phyloP scores from a whole-genome alignment of 345 rosid species.

The Eucalyptus victrix region DNA sequence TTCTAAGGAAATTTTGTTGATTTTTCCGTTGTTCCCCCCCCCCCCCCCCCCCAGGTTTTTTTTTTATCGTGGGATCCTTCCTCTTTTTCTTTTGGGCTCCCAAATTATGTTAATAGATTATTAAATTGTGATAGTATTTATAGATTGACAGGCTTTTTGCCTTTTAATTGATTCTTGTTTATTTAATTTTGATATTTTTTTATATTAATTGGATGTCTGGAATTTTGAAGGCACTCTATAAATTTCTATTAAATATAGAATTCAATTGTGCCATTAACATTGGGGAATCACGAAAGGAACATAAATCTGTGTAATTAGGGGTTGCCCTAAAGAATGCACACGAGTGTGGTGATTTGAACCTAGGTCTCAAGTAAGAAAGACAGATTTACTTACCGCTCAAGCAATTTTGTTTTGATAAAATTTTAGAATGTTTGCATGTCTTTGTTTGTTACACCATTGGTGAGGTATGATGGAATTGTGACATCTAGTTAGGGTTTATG shows the following conservation, averaged over 20 bases:
- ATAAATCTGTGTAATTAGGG: rapidly evolving
- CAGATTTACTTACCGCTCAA: rapidly evolving
- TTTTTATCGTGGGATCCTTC: neutral
- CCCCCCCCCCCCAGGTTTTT: too few relatives aligned
- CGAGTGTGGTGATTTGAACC: rapidly evolving
- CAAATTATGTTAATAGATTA: neutral
- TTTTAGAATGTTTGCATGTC: rapidly evolving
- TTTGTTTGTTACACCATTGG: neutral
- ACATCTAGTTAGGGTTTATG: neutral
- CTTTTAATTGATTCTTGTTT: neutral
- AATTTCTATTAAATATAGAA: rapidly evolving
- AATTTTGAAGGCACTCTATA: neutral
- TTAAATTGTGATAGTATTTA: neutral
- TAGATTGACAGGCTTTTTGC: neutral
- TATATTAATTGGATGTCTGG: rapidly evolving
- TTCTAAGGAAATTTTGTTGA: neutral
- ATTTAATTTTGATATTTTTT: neutral
- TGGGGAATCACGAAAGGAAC: neutral
- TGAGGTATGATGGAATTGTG: neutral
- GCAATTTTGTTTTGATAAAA: neutral
- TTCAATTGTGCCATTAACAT: neutral
- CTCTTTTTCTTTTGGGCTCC: neutral
- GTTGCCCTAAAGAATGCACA: rapidly evolving
- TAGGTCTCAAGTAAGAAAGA: neutral
- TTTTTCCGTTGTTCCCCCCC: neutral